Percentiles rank a stretch among this genome's conserved stretches.
These are phyloP conservation scores for Phylloporus sp. DNA, from an alignment of 768 basidiomycete species.

Conservation along the genomic window DNA sequence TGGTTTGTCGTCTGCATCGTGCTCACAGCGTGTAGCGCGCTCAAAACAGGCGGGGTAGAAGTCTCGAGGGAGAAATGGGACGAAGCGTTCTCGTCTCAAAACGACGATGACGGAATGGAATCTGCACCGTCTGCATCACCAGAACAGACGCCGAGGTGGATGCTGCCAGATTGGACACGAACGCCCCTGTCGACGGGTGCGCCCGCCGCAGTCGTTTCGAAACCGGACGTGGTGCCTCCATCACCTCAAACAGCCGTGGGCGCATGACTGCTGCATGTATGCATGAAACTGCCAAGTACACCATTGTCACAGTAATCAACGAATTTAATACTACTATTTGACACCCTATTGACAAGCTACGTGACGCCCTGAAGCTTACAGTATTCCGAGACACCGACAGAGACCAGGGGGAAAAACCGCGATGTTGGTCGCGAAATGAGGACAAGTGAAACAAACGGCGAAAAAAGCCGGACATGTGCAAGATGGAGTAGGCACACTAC, in stretches of 20 bases:
- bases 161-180: constrained; percentile 82
- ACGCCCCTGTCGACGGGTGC: constrained; percentile 59
- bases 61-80: constrained; percentile 85
- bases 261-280: constrained; percentile 27
- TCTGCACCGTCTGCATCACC: constrained; percentile 9
- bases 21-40: constrained; percentile 42
- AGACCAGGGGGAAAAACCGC: not conserved
- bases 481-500: no score
- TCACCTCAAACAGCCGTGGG: constrained; percentile 30
- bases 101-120: constrained; percentile 36
- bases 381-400: not conserved
- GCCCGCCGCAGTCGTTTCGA: constrained; percentile 42
- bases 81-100: constrained; percentile 45
- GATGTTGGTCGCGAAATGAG: not conserved
- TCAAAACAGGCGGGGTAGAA: constrained; percentile 85
- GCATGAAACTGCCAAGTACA: no score
- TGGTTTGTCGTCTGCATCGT: not conserved
- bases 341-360: constrained; percentile 3
- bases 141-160: constrained; percentile 33
- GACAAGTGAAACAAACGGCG: no score
- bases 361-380: constrained; percentile 9
- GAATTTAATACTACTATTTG: constrained; percentile 8
- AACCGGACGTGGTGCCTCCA: not conserved
- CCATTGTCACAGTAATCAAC: no score
- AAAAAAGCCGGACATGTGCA: no score